Evolutionary conservation across 495 filamentous ascomycete genomes (phyloP), one percentile per base, ranked within the genome.

Genomic region (Glarea lozoyensis): DNA sequence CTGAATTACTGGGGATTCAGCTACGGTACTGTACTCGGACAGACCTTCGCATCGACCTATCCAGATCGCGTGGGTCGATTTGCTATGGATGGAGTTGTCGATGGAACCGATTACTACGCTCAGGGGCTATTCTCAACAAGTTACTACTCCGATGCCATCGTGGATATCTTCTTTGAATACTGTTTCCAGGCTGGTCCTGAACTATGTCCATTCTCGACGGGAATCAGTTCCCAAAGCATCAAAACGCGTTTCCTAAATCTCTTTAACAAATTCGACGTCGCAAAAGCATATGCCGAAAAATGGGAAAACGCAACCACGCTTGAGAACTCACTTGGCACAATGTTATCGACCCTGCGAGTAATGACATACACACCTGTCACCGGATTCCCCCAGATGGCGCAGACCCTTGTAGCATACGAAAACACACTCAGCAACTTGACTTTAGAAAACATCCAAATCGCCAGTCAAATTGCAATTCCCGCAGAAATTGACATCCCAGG

Each of bases 1-100:
- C 55, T 82, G 13, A 66, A 73, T 12, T 81, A 74, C 38, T 81
- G 79, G 63, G 72, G 82, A 10, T 68, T 81, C n/a, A 79, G 75
- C 10, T 86, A 86, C 48, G 81, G 80, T 3, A 81, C 78, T 1
- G 60, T 77, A 2, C 68, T 84, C 3, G 81, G 79, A 0, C 60
- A 74, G 60, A 83, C 59, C 9, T 72, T 68, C 50, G 66, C 58
- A 36, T 58, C 57, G 29, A 65, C 64, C 60, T 71, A 64, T 33
- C 69, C 67, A 5, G 46, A 56, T 37, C 62, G 57, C 41, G 66
- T 65, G 1, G 69, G 65, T 10, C 60, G 66, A 3, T 45, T 73
- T 30, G 61, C 72, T 22, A 55, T 73, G 2, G 69, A 75, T 37
- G 69, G 66, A 10, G 68, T 68, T 7, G 67, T 68, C 40, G 66